Conservation (phyloP, 2,329 filamentous ascomycete species). For the Phoma sp. region DNA sequence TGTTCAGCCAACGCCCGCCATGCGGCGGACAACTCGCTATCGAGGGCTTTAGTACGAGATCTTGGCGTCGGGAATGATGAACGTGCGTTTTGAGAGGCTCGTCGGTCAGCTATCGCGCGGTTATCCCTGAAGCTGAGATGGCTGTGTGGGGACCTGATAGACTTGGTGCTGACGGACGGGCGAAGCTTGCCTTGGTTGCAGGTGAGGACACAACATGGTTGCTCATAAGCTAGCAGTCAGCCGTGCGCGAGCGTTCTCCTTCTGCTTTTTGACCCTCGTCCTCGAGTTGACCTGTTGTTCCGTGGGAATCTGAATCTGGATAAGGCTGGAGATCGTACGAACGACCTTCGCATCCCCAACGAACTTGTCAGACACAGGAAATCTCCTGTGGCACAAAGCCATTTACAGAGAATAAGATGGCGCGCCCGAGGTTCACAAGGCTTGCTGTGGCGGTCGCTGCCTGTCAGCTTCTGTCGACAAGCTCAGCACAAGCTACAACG, state of each 20-base stretch:
- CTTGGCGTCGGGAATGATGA: background rate
- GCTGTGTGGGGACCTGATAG: constrained; percentile 9
- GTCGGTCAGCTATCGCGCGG: constrained; percentile 8
- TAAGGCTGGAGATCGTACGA: too few species aligned
- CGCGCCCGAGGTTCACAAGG: constrained; percentile 14
- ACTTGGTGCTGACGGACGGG: constrained; percentile 15
- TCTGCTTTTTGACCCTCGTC: background rate
- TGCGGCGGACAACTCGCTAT: background rate
- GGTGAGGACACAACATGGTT: constrained; percentile 3
- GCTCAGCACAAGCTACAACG: constrained; percentile 4
- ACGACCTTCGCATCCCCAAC: too few species aligned
- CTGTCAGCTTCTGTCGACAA: constrained; percentile 14
- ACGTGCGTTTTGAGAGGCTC: constrained; percentile 9
- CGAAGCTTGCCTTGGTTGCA: constrained; percentile 8
- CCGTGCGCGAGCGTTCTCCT: constrained; percentile 9
- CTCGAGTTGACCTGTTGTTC: background rate
- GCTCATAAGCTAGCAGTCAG: constrained; percentile 11
- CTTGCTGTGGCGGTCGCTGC: constrained; percentile 19
- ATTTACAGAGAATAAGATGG: constrained; percentile 12
- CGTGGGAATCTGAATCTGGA: background rate
- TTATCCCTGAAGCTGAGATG: constrained; percentile 11
- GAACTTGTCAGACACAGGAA: background rate
- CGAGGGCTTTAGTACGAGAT: background rate
- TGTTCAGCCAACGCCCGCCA: constrained; percentile 3
- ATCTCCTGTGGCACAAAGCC: background rate